A percentile compares a stretch with the other conserved stretches of the same genome.
Evolutionary conservation across 306 rosid genomes (phyloP).

Genomic region (Echinosophora koreensis): DNA sequence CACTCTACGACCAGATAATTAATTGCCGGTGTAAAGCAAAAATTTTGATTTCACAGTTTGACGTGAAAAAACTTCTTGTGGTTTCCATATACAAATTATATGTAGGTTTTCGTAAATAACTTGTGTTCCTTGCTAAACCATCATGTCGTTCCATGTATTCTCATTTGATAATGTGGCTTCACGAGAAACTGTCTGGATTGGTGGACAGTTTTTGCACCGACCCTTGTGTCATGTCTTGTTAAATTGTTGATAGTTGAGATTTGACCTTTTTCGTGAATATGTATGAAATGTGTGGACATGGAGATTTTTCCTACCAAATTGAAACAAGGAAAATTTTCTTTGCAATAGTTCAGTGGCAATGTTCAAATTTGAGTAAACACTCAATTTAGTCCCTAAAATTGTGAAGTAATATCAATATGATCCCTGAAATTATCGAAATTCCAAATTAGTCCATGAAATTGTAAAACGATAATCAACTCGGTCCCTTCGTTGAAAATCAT

Average conservation of each 20-base stretch:
- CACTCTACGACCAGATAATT: slow-evolving; percentile 43
- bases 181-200: background rate
- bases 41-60: slow-evolving; percentile 22
- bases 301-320: background rate
- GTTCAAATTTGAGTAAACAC: too few species aligned
- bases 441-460: too few species aligned
- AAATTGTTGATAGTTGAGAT: slow-evolving; percentile 1
- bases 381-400: too few species aligned
- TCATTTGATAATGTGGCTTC: slow-evolving; percentile 19
- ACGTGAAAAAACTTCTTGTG: background rate
- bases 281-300: background rate
- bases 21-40: slow-evolving; percentile 17
- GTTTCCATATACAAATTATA: slow-evolving; percentile 29
- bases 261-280: background rate
- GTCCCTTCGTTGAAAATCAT: too few species aligned
- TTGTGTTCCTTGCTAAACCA: background rate
- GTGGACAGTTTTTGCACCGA: background rate
- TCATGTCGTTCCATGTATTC: background rate
- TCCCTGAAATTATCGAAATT: too few species aligned
- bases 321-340: background rate
- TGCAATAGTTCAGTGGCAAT: background rate
- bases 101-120: slow-evolving; percentile 30
- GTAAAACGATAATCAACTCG: too few species aligned
- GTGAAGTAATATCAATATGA: too few species aligned
- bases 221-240: background rate